phyloP scores from a whole-genome alignment of 2,329 filamentous ascomycete genomes.

The Biscogniauxia mediterranea region DNA sequence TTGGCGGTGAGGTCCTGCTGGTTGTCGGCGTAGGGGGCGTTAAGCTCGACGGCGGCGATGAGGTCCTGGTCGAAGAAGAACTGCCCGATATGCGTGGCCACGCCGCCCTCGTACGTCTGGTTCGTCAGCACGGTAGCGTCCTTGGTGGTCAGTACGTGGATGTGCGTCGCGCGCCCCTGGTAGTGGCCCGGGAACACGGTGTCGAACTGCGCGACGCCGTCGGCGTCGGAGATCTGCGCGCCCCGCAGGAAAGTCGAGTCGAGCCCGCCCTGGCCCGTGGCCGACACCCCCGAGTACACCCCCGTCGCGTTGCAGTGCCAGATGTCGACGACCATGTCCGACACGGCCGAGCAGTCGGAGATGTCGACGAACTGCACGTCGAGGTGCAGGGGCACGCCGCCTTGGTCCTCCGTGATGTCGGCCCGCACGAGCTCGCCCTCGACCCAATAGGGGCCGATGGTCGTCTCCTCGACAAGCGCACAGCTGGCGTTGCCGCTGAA shows the following conservation, averaged over 20 bases:
- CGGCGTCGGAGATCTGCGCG: constrained; percentile 6
- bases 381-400: constrained; percentile 7
- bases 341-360: constrained; percentile 7
- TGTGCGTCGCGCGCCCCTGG: constrained; percentile 7
- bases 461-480: constrained; percentile 17
- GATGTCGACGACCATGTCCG: constrained; percentile 4
- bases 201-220: constrained; percentile 10
- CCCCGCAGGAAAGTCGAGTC: constrained; percentile 10
- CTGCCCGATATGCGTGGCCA: constrained; percentile 8
- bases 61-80: constrained; percentile 9
- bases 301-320: constrained; percentile 13
- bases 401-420: constrained; percentile 6
- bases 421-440: constrained; percentile 8
- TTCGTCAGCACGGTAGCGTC: constrained; percentile 7
- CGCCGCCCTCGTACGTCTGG: constrained; percentile 7
- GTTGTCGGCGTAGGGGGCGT: constrained; percentile 6
- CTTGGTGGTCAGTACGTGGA: constrained; percentile 10
- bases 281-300: constrained; percentile 8
- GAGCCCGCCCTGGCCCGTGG: constrained; percentile 5
- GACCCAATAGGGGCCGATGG: constrained; percentile 8
- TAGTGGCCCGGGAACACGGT: constrained; percentile 13
- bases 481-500: constrained; percentile 16
- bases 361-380: constrained; percentile 12
- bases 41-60: constrained; percentile 5
- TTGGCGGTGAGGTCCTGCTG: constrained; percentile 7